phyloP scores from a whole-genome alignment of 495 filamentous ascomycete genomes.

The Neurospora sp. region DNA sequence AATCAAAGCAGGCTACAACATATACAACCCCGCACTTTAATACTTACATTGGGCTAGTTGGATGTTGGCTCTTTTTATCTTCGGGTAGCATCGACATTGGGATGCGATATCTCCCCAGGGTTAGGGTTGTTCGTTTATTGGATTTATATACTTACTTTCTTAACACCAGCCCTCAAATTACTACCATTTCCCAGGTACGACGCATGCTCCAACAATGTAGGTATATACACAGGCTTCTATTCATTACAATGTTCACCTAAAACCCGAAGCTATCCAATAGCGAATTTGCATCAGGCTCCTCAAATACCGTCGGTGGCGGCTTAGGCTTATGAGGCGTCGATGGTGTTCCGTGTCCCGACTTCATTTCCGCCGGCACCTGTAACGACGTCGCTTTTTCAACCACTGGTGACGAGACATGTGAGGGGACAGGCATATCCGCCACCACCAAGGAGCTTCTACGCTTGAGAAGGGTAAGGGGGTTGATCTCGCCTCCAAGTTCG shows the following conservation, averaged over 20 bases:
- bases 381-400: slow-evolving; percentile 31
- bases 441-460: slow-evolving; percentile 71
- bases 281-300: slow-evolving; percentile 82
- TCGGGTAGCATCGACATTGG: not conserved
- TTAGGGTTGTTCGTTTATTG: not conserved
- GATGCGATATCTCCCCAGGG: not conserved
- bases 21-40: not conserved
- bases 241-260: slow-evolving; percentile 13
- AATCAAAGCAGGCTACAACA: not conserved
- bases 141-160: not conserved
- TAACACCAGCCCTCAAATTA: not conserved
- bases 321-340: slow-evolving; percentile 50
- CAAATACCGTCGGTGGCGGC: slow-evolving; percentile 68
- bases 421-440: slow-evolving; percentile 55
- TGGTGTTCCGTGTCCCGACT: slow-evolving; percentile 34
- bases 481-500: slow-evolving; percentile 34
- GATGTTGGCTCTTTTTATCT: not conserved
- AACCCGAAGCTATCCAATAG: slow-evolving; percentile 75
- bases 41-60: not conserved
- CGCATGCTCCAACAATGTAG: not conserved
- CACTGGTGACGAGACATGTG: slow-evolving; percentile 17
- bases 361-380: slow-evolving; percentile 37
- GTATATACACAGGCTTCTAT: not conserved
- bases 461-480: slow-evolving; percentile 59
- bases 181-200: not conserved